Evolutionary conservation across 495 filamentous ascomycete species (phyloP), one percentile per base, ranked within the genome.

Genomic region (Neurospora sp.): DNA sequence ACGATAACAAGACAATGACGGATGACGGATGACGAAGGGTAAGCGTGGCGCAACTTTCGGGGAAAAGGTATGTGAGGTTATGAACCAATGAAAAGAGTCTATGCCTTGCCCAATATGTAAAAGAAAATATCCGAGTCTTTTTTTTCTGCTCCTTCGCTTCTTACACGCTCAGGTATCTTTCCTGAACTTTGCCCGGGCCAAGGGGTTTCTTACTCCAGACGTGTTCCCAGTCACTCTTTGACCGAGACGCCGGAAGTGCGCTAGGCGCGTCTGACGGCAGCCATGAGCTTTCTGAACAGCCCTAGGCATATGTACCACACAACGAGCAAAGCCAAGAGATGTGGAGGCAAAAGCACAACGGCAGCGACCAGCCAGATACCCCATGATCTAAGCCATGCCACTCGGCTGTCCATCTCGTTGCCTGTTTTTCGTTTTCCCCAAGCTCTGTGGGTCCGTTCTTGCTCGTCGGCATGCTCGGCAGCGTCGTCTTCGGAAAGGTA

Each of bases 271-370:
- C 53, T 65, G 53, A 65, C 53, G 53, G 53, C 53, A 65, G 53
- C 53, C 53, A 73, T 59, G 9, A 73, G 45, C 70, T 59, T 48
- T 69, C 70, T 76, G 59, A 76, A 53, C 69, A 38, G 68, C 72
- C 71, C 68, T 69, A 77, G 73, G 74, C 73, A 74, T 72, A 78
- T 70, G 72, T 80, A 82, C 75, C 53, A 73, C 39, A 77, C 69
- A 48, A 72, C 53, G 42, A 81, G 73, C 41, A 78, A 12, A 44
- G 65, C 75, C 68, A 82, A 68, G 35, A 82, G 72, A 70, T 77
- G 71, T 68, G 76, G 76, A 72, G 80, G 81, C 68, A 83, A 79
- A 70, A 83, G 77, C 70, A 83, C 81, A 17, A 78, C 68, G 40
- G 78, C 80, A 16, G 77, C 81, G n/a, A 75, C 73, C 44, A 78